These are phyloP conservation scores for Eucalyptus tenuipes DNA, from an alignment of 345 rosid species.

Conservation along the genomic window DNA sequence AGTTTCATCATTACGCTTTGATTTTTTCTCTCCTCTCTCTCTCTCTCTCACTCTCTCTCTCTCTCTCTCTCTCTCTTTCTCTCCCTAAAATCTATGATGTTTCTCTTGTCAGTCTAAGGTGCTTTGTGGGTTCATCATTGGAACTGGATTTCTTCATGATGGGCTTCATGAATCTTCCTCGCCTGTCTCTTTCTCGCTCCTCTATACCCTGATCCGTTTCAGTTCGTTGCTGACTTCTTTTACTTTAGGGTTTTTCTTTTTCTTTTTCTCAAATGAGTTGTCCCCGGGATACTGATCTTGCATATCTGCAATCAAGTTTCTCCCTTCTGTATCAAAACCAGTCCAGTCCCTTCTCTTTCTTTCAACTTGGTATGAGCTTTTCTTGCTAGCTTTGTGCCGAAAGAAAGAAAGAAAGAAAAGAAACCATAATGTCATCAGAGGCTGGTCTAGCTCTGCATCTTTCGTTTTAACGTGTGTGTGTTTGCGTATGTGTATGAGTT, in stretches of 20 bases:
- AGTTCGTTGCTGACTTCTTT: background rate
- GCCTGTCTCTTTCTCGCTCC: conserved; percentile 18
- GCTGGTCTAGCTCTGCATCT: background rate
- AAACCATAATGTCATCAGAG: background rate
- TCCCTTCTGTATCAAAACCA: background rate
- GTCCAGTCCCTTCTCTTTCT: background rate
- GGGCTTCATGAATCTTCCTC: conserved; percentile 23
- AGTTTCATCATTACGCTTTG: background rate
- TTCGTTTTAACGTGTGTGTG: background rate
- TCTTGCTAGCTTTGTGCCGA: background rate
- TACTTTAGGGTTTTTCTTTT: background rate
- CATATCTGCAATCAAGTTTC: background rate
- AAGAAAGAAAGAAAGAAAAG: background rate
- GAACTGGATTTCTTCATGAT: conserved; percentile 20
- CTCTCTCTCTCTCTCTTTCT: background rate
- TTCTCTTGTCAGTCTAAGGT: conserved; percentile 19
- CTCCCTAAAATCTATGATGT: conserved; percentile 16
- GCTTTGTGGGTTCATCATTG: conserved; percentile 8
- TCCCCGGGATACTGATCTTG: background rate
- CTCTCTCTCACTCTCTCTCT: background rate
- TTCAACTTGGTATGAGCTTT: background rate
- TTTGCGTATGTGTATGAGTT: background rate
- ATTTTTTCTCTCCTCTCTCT: background rate
- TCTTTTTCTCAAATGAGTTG: background rate
- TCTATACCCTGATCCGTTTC: background rate